A percentile compares a stretch with the other conserved stretches of the same genome.
Evolutionary conservation across 495 filamentous ascomycete species (phyloP).

Genomic region (Xylaria curta): DNA sequence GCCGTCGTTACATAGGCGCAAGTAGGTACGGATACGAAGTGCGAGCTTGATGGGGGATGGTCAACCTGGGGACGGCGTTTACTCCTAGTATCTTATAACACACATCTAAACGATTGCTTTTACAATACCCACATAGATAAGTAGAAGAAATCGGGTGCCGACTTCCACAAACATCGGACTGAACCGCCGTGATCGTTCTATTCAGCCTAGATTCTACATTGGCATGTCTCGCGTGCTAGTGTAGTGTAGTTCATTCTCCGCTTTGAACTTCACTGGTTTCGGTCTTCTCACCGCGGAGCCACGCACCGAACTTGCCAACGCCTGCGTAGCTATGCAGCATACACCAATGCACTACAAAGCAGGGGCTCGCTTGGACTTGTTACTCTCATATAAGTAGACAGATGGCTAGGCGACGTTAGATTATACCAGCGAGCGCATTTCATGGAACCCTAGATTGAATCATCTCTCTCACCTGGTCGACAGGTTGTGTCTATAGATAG

Average conservation of each 20-base stretch:
- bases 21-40: conserved; percentile 19
- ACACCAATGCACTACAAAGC: background rate
- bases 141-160: background rate
- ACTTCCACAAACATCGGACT: background rate
- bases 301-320: background rate
- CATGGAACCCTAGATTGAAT: background rate
- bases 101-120: background rate
- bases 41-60: background rate
- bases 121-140: background rate
- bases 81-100: background rate
- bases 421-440: background rate
- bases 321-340: background rate
- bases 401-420: background rate
- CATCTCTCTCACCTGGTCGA: background rate
- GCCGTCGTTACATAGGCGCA: background rate
- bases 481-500: background rate
- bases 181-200: background rate
- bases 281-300: conserved; percentile 6
- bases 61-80: background rate
- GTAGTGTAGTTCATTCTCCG: conserved; percentile 4
- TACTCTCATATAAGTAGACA: background rate
- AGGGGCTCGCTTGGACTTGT: background rate
- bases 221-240: background rate
- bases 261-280: conserved; percentile 2
- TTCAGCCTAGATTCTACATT: background rate